Percentiles rank a stretch among this genome's conserved stretches.
Conservation (phyloP, 75 land plant species). For the Sequoia sempervirens region DNA sequence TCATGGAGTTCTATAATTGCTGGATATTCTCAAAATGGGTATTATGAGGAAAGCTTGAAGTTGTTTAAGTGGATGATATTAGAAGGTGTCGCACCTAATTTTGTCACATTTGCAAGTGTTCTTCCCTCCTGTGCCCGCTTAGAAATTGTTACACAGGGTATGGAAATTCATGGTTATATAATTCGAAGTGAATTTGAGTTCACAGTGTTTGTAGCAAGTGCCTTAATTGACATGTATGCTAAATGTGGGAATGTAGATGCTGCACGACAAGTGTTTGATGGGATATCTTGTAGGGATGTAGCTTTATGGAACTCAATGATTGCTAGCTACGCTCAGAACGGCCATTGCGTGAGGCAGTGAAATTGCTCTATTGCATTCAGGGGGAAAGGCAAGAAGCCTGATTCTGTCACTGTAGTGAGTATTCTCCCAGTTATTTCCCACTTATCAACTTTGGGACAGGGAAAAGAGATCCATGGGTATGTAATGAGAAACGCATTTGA, state of each 20-base stretch:
- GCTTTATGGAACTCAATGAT: slow-evolving; percentile 19
- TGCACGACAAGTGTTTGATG: slow-evolving; percentile 43
- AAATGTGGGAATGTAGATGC: slow-evolving; percentile 52
- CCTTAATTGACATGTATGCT: slow-evolving; percentile 67
- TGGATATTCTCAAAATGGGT: slow-evolving; percentile 24
- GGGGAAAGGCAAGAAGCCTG: slow-evolving; percentile 16
- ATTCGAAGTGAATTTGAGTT: slow-evolving; percentile 22
- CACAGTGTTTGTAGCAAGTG: slow-evolving; percentile 28
- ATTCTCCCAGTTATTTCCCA: slow-evolving; percentile 11
- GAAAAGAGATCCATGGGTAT: slow-evolving; percentile 17
- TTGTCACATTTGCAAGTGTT: slow-evolving; percentile 34
- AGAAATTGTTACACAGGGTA: slow-evolving; percentile 37
- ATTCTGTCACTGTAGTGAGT: slow-evolving; percentile 3
- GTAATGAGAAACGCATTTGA: slow-evolving; percentile 12
- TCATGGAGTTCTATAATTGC: slow-evolving; percentile 67
- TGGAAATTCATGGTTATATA: slow-evolving; percentile 38
- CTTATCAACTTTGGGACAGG: slow-evolving; percentile 4
- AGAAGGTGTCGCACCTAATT: slow-evolving; percentile 38
- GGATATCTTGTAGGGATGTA: slow-evolving; percentile 35
- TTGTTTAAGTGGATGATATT: slow-evolving; percentile 43
- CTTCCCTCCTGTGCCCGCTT: slow-evolving; percentile 49
- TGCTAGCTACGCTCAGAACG: slow-evolving; percentile 17
- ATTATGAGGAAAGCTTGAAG: slow-evolving; percentile 25
- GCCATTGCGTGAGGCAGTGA: slow-evolving; percentile 3
- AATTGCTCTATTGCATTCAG: slow-evolving; percentile 10